Conservation (phyloP, 805 yeast genomes). For the Lachancea nothofagi region DNA sequence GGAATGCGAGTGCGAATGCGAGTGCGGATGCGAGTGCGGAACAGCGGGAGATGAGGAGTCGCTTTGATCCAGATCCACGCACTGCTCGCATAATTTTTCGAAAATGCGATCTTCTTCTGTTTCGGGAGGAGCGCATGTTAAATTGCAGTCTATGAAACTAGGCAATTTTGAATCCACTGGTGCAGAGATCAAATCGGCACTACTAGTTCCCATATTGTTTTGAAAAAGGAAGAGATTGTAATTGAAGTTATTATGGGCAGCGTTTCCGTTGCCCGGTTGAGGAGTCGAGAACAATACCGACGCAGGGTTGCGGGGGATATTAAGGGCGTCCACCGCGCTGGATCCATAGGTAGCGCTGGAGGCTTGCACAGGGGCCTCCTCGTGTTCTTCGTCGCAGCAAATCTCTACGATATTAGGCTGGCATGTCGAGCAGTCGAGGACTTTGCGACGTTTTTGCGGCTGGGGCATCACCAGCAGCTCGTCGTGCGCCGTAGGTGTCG, state of each 20-base stretch:
- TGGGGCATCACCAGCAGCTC: constrained; percentile 3
- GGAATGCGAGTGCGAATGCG: neutral
- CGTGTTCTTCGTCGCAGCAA: constrained; percentile 37
- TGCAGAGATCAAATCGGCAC: neutral
- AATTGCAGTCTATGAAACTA: constrained; percentile 22
- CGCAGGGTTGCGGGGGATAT: neutral
- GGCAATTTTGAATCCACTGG: constrained; percentile 7
- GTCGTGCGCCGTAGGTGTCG: neutral
- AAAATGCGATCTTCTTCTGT: constrained; percentile 14
- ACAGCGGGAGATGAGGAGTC: too few species aligned
- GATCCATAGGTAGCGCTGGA: too few species aligned
- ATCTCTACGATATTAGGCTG: constrained; percentile 38
- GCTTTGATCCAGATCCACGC: constrained; percentile 10
- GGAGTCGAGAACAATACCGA: too few species aligned
- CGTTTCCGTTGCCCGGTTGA: too few species aligned
- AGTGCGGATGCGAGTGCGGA: neutral
- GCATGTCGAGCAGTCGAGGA: constrained; percentile 18
- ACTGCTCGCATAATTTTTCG: constrained; percentile 14
- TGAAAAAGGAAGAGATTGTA: neutral
- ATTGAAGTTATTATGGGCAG: too few species aligned
- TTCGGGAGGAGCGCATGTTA: constrained; percentile 22
- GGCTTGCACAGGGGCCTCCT: constrained; percentile 12
- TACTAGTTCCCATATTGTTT: neutral
- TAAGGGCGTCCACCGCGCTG: constrained; percentile 1
- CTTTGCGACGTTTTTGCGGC: constrained; percentile 2